Base-by-base conservation (phyloP, 192 early-diverging fungal genomes). In the Backusella morwellensis region DNA sequence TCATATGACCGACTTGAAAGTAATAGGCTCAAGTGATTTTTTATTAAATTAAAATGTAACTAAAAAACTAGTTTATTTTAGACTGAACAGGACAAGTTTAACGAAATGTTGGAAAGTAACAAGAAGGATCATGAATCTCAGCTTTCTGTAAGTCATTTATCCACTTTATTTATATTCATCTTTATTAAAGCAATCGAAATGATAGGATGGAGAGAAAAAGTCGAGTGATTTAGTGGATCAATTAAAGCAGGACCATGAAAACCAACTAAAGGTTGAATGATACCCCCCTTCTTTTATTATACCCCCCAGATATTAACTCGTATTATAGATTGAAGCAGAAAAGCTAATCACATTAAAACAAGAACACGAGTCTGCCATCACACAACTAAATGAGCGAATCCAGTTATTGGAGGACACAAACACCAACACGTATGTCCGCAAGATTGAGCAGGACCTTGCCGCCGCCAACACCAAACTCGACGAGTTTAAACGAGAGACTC, bases 251-350 rank as follows among this genome's bases (percentile, higher is more conserved):
- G 26, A 47, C 7, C 23, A 44, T 23, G 42, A 32, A 50, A 29
- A 72, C 4, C 23, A 34, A 40, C 14, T 72, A 72, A 44, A 72
- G 56, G 23, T 23, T 47, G 21, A 47, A 70, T 44, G 69, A 70
- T 35, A 66, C 19, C 14, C 4, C 26, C 26, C 42, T 17, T 40
- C 23, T 29, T 40, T n/a, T 26, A 70, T n/a, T 23, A 70, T 21
- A 42, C 69, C 19, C n/a, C 23, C 5, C 26, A n/a, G 6, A 17
- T 50, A 50, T n/a, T 50, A 50, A 50, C 47, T 32, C 9, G 6
- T 66, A 50, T 47, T 29, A 50, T 23, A 72, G 42, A 50, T 72
- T 44, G 70, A 72, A 41, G 23, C 40, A 34, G 41, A 72, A 29
- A 50, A 72, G 47, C 26, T 14, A 21, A 50, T 19, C 26, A 47